A percentile compares a stretch with the other conserved stretches of the same genome.
Evolutionary conservation across 129 eudicot genomes (phyloP).

Genomic region (Tagetes erecta): DNA sequence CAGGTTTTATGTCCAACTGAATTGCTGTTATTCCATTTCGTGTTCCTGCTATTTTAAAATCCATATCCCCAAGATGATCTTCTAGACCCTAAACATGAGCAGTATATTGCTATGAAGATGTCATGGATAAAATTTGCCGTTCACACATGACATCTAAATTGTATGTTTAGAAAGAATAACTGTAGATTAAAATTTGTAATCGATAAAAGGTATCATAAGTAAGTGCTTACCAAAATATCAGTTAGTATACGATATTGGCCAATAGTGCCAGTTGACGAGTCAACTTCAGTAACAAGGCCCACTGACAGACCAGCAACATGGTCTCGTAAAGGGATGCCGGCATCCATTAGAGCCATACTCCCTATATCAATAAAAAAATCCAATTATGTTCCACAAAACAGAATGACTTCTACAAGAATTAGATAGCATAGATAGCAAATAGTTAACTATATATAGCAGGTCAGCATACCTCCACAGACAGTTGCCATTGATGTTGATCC

Average conservation of each 20-base stretch:
- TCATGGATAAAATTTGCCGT: background rate
- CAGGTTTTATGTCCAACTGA: slow-evolving; percentile 95
- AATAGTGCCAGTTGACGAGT: slow-evolving; percentile 70
- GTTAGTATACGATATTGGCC: slow-evolving; percentile 75
- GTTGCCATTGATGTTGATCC: slow-evolving; percentile 99
- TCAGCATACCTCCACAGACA: slow-evolving; percentile 83
- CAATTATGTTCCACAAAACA: background rate
- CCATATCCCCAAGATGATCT: slow-evolving; percentile 99
- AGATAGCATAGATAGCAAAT: background rate
- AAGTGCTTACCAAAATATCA: slow-evolving; percentile 78
- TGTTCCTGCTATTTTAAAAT: slow-evolving; percentile 96
- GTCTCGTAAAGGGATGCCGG: slow-evolving; percentile 84
- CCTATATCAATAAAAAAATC: slow-evolving; percentile 42
- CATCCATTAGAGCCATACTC: slow-evolving; percentile 96
- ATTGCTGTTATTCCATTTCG: slow-evolving; percentile 85
- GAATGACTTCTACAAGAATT: slow-evolving; percentile 2
- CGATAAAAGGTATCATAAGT: background rate
- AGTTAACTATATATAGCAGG: background rate
- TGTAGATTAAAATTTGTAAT: background rate
- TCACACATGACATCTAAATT: background rate
- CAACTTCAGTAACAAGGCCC: slow-evolving; percentile 85
- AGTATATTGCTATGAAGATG: slow-evolving; percentile 8
- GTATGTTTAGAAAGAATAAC: background rate
- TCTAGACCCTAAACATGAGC: slow-evolving; percentile 68
- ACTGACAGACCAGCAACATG: slow-evolving; percentile 97